Conservation (phyloP, 176 grass and related monocot species). For the Echinochloa phyllopogon region DNA sequence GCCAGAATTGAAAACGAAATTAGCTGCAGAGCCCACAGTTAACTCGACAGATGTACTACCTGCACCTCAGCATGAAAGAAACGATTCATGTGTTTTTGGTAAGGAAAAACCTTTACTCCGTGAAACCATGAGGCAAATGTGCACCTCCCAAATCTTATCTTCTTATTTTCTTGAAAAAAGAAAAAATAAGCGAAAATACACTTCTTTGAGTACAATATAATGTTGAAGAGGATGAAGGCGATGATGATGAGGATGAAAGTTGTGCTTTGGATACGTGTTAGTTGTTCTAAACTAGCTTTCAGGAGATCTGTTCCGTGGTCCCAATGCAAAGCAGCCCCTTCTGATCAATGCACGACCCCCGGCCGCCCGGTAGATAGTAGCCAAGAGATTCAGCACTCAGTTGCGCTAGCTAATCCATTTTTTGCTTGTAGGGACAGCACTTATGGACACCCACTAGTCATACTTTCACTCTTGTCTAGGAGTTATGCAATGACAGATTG, state of each 20-base stretch:
- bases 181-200: not conserved
- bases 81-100: slow-evolving; percentile 12
- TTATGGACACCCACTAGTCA: not conserved
- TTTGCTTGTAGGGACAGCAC: not conserved
- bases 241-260: not conserved
- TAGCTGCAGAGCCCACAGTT: not conserved
- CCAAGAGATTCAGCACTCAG: not conserved
- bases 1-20: slow-evolving; percentile 22
- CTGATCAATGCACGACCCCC: not conserved
- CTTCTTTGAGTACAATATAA: not conserved
- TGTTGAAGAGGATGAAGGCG: not conserved
- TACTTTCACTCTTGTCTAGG: slow-evolving; percentile 21
- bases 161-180: not conserved
- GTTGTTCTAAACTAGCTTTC: slow-evolving; percentile 33
- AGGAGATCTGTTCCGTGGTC: not conserved
- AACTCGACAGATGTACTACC: slow-evolving; percentile 9
- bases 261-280: not conserved
- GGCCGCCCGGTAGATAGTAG: not conserved
- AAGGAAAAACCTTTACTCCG: not conserved
- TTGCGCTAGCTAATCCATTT: not conserved
- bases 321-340: not conserved
- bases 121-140: not conserved
- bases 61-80: slow-evolving; percentile 24
- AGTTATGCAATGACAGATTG: not conserved
- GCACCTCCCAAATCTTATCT: not conserved